phyloP scores from a whole-genome alignment of 2,329 filamentous ascomycete species.

The Cryphonectria carpinicola region DNA sequence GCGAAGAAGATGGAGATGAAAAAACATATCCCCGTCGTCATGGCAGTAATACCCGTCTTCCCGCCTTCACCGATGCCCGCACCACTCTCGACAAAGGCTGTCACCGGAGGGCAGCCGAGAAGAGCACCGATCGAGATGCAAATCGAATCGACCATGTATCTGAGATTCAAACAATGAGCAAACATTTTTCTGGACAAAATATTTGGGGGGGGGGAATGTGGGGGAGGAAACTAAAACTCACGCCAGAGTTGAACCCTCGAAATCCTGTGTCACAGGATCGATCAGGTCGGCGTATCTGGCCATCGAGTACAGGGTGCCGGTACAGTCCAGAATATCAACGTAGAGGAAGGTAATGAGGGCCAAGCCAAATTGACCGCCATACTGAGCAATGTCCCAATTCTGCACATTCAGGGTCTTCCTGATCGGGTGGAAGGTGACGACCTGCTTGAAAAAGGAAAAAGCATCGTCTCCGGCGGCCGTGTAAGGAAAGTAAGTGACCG shows the following conservation, averaged over 20 bases:
- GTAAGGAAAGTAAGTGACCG: slow-evolving; percentile 81
- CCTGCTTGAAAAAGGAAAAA: slow-evolving; percentile 88
- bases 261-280: slow-evolving; percentile 82
- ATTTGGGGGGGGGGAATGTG: too few species aligned
- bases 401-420: slow-evolving; percentile 69
- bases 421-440: slow-evolving; percentile 84
- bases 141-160: slow-evolving; percentile 79
- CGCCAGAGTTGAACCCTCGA: slow-evolving; percentile 81
- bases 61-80: slow-evolving; percentile 78
- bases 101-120: slow-evolving; percentile 72
- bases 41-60: slow-evolving; percentile 72
- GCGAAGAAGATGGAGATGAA: slow-evolving; percentile 75
- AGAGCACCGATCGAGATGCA: slow-evolving; percentile 77
- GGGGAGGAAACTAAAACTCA: slow-evolving; percentile 23
- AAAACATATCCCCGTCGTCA: slow-evolving; percentile 71
- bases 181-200: not conserved
- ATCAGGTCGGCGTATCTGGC: slow-evolving; percentile 80
- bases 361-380: slow-evolving; percentile 77
- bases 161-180: not conserved
- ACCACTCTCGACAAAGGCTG: slow-evolving; percentile 75
- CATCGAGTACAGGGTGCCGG: slow-evolving; percentile 88
- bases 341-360: slow-evolving; percentile 89
- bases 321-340: slow-evolving; percentile 86
- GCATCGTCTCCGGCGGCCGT: slow-evolving; percentile 67
- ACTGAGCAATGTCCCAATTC: slow-evolving; percentile 70